phyloP scores from a whole-genome alignment of 2,329 filamentous ascomycete genomes.

The Cadophora malorum region DNA sequence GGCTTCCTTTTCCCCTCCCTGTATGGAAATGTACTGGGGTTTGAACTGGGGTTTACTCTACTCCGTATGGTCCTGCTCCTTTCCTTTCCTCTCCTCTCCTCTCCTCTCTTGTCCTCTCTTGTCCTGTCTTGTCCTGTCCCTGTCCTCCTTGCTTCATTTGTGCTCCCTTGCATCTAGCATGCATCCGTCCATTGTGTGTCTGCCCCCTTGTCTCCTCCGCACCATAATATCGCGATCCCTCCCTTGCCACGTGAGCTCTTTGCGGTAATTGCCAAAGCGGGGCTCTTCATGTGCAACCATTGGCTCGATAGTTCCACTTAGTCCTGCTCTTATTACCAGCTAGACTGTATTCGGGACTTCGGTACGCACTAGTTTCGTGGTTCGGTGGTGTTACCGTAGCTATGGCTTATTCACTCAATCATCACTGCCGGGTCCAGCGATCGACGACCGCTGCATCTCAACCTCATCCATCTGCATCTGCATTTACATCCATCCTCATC shows the following conservation, averaged over 20 bases:
- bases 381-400: background rate
- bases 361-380: background rate
- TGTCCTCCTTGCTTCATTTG: no score
- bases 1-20: background rate
- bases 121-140: no score
- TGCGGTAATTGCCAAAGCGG: background rate
- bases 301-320: background rate
- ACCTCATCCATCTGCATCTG: background rate
- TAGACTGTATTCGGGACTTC: background rate
- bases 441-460: background rate
- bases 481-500: background rate
- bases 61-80: no score
- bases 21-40: no score
- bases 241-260: conserved; percentile 1
- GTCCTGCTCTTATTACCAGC: background rate
- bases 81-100: no score
- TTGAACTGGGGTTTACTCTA: no score
- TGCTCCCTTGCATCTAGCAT: no score
- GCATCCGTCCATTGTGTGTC: no score
- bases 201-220: no score
- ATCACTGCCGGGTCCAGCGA: background rate
- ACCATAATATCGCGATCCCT: background rate
- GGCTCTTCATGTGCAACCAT: background rate
- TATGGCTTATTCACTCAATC: background rate
- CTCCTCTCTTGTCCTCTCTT: no score